A percentile compares a stretch with the other conserved stretches of the same genome.
Evolutionary conservation across 805 yeast genomes (phyloP).

Genomic region (Clavispora fructus): DNA sequence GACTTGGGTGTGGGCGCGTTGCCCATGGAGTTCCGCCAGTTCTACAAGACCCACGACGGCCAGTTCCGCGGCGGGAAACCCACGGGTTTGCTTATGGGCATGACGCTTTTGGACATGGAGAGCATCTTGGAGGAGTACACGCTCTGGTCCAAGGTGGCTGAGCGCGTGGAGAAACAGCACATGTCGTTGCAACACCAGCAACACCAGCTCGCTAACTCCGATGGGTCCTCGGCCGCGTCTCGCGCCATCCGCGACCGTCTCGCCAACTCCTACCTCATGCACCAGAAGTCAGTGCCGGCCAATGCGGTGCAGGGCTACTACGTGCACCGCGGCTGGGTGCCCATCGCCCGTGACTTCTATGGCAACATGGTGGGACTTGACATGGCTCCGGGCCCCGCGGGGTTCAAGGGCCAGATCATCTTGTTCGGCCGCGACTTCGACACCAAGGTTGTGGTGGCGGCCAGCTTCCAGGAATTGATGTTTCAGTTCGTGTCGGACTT

Average conservation of each 20-base stretch:
- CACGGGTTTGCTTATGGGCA: constrained; percentile 41
- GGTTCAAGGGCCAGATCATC: constrained; percentile 15
- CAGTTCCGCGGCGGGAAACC: constrained; percentile 43
- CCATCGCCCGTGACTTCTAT: constrained; percentile 12
- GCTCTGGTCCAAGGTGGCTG: constrained; percentile 39
- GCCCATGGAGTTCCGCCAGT: constrained; percentile 41
- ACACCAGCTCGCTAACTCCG: constrained; percentile 12
- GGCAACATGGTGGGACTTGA: constrained; percentile 17
- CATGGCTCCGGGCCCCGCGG: constrained; percentile 18
- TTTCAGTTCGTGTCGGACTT: constrained; percentile 35
- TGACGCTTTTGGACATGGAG: constrained; percentile 39
- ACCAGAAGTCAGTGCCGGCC: constrained; percentile 15
- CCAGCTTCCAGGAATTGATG: constrained; percentile 33
- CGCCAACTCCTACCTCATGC: constrained; percentile 14
- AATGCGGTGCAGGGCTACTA: constrained; percentile 17
- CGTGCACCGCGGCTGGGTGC: constrained; percentile 18
- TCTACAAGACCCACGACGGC: constrained; percentile 42
- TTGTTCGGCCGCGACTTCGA: constrained; percentile 16
- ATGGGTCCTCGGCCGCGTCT: constrained; percentile 7
- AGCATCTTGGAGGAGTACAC: constrained; percentile 37
- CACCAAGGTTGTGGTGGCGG: constrained; percentile 17
- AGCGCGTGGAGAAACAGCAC: constrained; percentile 35
- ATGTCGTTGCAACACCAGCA: constrained; percentile 23
- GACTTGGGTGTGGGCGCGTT: constrained; percentile 40
- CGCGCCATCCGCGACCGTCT: constrained; percentile 8